phyloP scores from a whole-genome alignment of 495 filamentous ascomycete genomes.

The Aspergillus cavernicola region DNA sequence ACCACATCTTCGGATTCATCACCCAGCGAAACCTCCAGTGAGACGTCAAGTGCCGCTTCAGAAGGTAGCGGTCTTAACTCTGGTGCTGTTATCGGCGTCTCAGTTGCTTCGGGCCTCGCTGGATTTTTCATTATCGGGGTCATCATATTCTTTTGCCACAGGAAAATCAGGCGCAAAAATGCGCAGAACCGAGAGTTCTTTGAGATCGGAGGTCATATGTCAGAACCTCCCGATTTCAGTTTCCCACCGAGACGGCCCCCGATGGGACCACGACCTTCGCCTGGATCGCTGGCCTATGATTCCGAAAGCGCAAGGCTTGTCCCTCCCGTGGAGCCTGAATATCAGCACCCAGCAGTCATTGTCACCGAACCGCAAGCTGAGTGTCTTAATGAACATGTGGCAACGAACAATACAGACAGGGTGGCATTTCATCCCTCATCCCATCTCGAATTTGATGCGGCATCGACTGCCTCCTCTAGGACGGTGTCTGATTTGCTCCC shows the following conservation, averaged over 20 bases:
- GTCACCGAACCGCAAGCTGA: constrained; percentile 14
- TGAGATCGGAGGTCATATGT: constrained; percentile 43
- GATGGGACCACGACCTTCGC: constrained; percentile 12
- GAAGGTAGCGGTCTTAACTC: constrained; percentile 24
- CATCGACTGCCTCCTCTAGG: constrained; percentile 28
- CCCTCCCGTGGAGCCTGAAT: constrained; percentile 11
- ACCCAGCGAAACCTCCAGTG: constrained; percentile 7
- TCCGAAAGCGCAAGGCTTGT: constrained; percentile 21
- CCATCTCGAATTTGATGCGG: constrained; percentile 28
- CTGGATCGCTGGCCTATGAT: constrained; percentile 7
- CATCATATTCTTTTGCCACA: constrained; percentile 34
- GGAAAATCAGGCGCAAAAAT: constrained; percentile 27
- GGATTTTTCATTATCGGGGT: constrained; percentile 38
- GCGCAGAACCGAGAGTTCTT: constrained; percentile 29
- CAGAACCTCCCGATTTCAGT: constrained; percentile 37
- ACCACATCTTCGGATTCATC: background rate
- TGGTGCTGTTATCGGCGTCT: constrained; percentile 40
- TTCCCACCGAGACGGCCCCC: constrained; percentile 21
- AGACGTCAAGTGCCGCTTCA: background rate
- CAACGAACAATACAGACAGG: constrained; percentile 12
- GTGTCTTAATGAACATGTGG: constrained; percentile 1
- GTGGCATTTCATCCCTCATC: constrained; percentile 31
- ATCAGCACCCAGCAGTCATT: constrained; percentile 21
- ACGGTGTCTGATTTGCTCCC: constrained; percentile 33
- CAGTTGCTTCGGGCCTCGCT: constrained; percentile 38